These are phyloP conservation scores for Cryptococcus sp. DNA, from an alignment of 1,284 basidiomycete species.

Conservation along the genomic window DNA sequence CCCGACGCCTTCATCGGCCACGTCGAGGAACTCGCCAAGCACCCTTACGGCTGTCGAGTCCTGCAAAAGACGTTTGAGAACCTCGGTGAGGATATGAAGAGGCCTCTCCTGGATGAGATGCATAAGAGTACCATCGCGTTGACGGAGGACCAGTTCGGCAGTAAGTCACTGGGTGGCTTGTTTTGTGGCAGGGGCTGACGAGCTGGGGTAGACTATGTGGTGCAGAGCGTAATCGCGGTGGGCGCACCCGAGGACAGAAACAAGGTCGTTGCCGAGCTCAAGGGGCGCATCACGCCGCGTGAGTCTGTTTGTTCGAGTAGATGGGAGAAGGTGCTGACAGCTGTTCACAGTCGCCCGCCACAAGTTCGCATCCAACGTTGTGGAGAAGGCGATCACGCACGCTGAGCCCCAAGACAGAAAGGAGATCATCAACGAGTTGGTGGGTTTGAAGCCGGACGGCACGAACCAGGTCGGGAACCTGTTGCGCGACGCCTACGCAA, in stretches of 20 bases:
- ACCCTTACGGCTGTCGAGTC: constrained; percentile 93
- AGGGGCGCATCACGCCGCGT: constrained; percentile 69
- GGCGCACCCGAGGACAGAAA: constrained; percentile 68
- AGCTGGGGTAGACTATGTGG: constrained; percentile 70
- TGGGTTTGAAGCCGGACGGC: constrained; percentile 26
- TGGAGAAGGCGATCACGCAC: constrained; percentile 81
- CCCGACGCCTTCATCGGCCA: constrained; percentile 74
- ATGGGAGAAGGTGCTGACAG: neutral
- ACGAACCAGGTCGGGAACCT: constrained; percentile 28
- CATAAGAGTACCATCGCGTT: constrained; percentile 67
- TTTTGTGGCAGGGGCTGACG: neutral
- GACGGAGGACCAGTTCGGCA: constrained; percentile 82
- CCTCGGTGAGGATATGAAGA: constrained; percentile 65
- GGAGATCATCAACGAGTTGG: constrained; percentile 73
- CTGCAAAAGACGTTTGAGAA: constrained; percentile 90
- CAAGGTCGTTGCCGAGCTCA: constrained; percentile 67
- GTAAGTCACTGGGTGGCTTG: constrained; percentile 53
- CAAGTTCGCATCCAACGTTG: constrained; percentile 96
- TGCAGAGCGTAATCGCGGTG: constrained; percentile 87
- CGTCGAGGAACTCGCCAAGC: constrained; percentile 79
- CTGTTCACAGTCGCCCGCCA: constrained; percentile 63
- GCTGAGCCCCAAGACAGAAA: constrained; percentile 63
- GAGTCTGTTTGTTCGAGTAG: constrained; percentile 11
- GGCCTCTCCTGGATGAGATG: constrained; percentile 78
- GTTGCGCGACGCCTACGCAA: constrained; percentile 42